A percentile compares a stretch with the other conserved stretches of the same genome.
These are phyloP conservation scores for Petasospora fabianii DNA, from an alignment of 1,139 yeast genomes.

Conservation along the genomic window DNA sequence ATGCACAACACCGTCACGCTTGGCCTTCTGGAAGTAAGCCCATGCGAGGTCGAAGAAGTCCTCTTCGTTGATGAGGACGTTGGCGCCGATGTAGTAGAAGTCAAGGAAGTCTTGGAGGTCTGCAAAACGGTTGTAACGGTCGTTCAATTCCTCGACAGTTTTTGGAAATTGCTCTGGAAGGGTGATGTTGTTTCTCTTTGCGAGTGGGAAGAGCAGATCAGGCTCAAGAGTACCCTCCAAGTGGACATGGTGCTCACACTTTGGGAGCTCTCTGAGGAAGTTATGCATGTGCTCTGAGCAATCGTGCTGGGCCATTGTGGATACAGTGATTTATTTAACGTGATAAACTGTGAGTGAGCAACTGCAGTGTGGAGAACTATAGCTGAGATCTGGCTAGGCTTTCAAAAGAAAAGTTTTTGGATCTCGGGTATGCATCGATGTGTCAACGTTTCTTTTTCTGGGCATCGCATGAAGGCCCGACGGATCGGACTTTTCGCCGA, in stretches of 20 bases:
- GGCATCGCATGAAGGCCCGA: neutral
- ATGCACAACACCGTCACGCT: slow-evolving; percentile 58
- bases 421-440: neutral
- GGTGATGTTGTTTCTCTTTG: slow-evolving; percentile 51
- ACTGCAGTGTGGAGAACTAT: neutral
- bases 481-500: neutral
- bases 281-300: slow-evolving; percentile 24
- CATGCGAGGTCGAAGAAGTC: slow-evolving; percentile 77
- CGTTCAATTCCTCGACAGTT: slow-evolving; percentile 48
- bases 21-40: slow-evolving; percentile 62
- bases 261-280: slow-evolving; percentile 66
- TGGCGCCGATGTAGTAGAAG: slow-evolving; percentile 76
- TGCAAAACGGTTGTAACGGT: slow-evolving; percentile 55
- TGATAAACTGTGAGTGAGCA: neutral
- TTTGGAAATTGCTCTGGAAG: slow-evolving; percentile 62
- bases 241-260: slow-evolving; percentile 82
- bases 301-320: slow-evolving; percentile 13
- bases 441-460: slow-evolving; percentile 8
- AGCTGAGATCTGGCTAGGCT: too few species aligned
- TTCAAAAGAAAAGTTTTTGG: neutral
- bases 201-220: slow-evolving; percentile 59
- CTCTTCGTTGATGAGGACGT: slow-evolving; percentile 58
- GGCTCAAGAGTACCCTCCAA: slow-evolving; percentile 81
- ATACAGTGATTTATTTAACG: neutral
- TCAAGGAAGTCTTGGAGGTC: slow-evolving; percentile 75